These are phyloP conservation scores for Trifolium repens DNA, from an alignment of 306 rosid species.

Conservation along the genomic window DNA sequence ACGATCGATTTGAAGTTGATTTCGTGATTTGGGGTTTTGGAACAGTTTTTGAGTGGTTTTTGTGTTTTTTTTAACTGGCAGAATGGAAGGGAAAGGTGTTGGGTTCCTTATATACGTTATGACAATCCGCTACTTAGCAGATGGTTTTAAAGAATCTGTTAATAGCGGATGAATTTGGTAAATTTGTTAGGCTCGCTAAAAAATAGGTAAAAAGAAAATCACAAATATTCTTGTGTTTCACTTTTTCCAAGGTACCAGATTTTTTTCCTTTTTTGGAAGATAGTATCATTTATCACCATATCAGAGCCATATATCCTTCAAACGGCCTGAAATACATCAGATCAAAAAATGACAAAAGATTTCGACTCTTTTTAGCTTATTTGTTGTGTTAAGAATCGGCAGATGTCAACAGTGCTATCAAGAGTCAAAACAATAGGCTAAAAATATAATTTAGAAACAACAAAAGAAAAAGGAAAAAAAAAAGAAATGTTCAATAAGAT, in stretches of 20 bases:
- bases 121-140: too few species aligned
- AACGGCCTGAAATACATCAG: not conserved
- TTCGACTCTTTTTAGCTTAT: too few species aligned
- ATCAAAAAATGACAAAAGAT: not conserved
- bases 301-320: not conserved
- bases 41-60: too few species aligned
- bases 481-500: constrained; percentile 8
- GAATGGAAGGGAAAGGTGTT: too few species aligned
- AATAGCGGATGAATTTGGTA: too few species aligned
- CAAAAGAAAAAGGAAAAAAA: not conserved
- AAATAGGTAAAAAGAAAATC: too few species aligned
- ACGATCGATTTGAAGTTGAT: too few species aligned
- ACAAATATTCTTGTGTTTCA: not conserved
- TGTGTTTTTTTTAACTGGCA: too few species aligned
- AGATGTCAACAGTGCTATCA: not conserved
- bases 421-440: not conserved
- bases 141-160: too few species aligned
- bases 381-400: not conserved
- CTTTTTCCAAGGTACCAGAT: not conserved
- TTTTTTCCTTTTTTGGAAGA: not conserved
- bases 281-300: not conserved
- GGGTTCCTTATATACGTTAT: too few species aligned
- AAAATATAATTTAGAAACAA: not conserved
- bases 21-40: too few species aligned
- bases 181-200: too few species aligned